Evolutionary conservation across 768 basidiomycete genomes (phyloP).

Genomic region (Hericium rajendrae): DNA sequence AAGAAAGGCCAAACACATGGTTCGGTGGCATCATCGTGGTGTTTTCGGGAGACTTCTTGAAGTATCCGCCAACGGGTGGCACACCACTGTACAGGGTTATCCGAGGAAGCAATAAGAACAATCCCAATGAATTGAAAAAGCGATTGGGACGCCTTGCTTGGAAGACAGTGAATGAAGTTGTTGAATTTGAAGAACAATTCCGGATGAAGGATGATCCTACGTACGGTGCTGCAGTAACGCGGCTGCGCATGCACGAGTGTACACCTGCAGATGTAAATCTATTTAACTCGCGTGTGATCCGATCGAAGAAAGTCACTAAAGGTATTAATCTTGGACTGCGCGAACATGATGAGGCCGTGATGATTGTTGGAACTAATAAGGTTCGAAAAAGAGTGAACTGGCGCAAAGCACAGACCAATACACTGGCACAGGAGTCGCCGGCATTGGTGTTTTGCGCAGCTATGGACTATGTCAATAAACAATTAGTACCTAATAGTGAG

Average conservation of each 20-base stretch:
- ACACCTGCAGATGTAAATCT: not conserved
- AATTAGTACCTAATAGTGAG: too few species aligned
- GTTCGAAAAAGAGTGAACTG: too few species aligned
- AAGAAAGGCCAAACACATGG: constrained; percentile 6
- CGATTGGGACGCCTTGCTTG: not conserved
- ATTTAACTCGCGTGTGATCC: not conserved
- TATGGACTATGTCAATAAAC: too few species aligned
- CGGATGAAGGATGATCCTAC: not conserved
- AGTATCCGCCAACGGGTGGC: constrained; percentile 23
- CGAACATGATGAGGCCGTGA: not conserved
- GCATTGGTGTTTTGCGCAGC: too few species aligned
- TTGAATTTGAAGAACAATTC: not conserved
- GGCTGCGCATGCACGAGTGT: not conserved
- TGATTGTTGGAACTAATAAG: not conserved
- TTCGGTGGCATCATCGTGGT: constrained; percentile 25
- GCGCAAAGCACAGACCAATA: too few species aligned
- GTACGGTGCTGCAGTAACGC: not conserved
- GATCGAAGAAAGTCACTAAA: not conserved
- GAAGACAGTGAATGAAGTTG: not conserved
- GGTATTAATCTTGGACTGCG: not conserved
- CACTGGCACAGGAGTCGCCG: too few species aligned
- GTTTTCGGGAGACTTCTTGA: constrained; percentile 26
- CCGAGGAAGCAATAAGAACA: not conserved
- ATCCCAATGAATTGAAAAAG: not conserved
- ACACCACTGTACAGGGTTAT: constrained; percentile 21